These are phyloP conservation scores for Trichoderma polysporum DNA, from an alignment of 2,329 filamentous ascomycete genomes.

Conservation along the genomic window DNA sequence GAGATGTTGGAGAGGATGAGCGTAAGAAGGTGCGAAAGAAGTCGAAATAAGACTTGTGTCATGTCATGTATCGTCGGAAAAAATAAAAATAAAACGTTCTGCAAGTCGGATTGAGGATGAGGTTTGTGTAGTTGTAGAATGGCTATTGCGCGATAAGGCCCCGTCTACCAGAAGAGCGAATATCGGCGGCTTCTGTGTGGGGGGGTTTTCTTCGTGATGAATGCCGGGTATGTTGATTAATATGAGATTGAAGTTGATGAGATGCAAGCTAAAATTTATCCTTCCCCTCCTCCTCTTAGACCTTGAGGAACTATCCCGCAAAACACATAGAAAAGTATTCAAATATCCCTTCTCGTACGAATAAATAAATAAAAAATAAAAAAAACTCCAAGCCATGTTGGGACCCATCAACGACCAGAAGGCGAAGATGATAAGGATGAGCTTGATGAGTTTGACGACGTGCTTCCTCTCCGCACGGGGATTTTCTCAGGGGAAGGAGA, in stretches of 20 bases:
- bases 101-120: neutral
- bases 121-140: neutral
- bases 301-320: neutral
- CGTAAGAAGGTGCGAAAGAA: neutral
- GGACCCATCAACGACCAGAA: neutral
- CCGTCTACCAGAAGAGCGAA: neutral
- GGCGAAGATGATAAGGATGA: neutral
- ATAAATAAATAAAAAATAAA: neutral
- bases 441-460: conserved; percentile 17
- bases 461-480: conserved; percentile 36
- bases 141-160: neutral
- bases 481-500: conserved; percentile 42
- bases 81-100: no score
- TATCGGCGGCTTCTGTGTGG: neutral
- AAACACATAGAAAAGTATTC: neutral
- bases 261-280: neutral
- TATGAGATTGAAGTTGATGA: neutral
- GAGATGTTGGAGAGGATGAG: neutral
- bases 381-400: neutral
- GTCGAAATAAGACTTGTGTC: neutral
- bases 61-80: neutral
- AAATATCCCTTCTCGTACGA: no score
- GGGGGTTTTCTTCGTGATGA: neutral
- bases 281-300: neutral
- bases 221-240: conserved; percentile 14